Evolutionary conservation across 2,329 filamentous ascomycete species (phyloP), one percentile per base, ranked within the genome.

Genomic region (Rutstroemia sp.): DNA sequence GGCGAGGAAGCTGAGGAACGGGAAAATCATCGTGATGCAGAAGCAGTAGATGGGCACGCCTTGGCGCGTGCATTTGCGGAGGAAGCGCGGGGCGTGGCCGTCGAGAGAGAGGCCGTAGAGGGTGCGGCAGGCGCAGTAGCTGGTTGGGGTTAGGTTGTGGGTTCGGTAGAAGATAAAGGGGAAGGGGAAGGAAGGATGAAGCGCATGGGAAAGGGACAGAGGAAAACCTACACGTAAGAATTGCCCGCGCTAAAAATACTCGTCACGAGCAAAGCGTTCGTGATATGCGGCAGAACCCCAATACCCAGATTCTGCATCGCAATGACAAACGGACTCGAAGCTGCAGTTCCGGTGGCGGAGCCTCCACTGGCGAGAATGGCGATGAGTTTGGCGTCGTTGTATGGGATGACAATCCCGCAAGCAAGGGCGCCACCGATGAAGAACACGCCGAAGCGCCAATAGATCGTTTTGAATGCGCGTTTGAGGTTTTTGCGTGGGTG

Each of bases 391-490:
- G 73, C 63, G 63, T 88, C 83, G 58, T 88, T 79, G 67, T 83
- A 84, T 3, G 86, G 76, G 49, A 89, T 76, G 48, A 87, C 70
- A 48, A 88, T 84, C 17, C 84, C 84, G 23, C 87, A 79, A 27
- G 77, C 78, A 1, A 91, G 73, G 2, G 84, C 82, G 5, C 86
- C 85, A 1, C 86, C 76, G 23, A 89, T 77, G 70, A 89, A 89
- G 72, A 90, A 89, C 16, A 82, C 71, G 2, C 81, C 84, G 50
- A 90, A 78, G 46, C 88, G 82, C 68, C 84, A 87, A 71, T 88
- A 89, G 6, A 89, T 84, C 0, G 83, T 84, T 64, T 88, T 88
- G 73, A 82, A 89, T 1, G 87, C 87, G 48, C 77, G 78, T 34
- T 86, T 86, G 70, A 91, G 79, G 48, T 81, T 79, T 10, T 71